A percentile compares a stretch with the other conserved stretches of the same genome.
Evolutionary conservation across 78 protist genomes (phyloP).

Genomic region (Parvularia atlantis): DNA sequence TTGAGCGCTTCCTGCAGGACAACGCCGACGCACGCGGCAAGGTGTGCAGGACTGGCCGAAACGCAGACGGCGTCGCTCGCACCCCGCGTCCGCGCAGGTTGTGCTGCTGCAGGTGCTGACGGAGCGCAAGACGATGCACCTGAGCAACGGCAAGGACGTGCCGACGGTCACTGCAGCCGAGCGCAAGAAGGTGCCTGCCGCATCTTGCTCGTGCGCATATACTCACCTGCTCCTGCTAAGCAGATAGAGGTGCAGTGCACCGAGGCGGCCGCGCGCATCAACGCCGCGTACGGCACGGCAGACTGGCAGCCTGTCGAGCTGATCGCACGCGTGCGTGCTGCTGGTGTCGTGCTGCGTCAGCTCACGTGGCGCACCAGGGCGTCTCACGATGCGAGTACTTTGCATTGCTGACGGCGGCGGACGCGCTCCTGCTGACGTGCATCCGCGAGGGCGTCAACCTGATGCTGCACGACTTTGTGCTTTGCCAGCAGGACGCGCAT

Average conservation of each 20-base stretch:
- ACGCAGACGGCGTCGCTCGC: no score
- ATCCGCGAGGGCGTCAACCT: constrained; percentile 32
- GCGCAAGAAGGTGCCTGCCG: no score
- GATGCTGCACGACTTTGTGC: constrained; percentile 44
- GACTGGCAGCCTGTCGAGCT: constrained; percentile 62
- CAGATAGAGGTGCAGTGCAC: no score
- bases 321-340: no score
- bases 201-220: no score
- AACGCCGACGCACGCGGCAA: constrained; percentile 30
- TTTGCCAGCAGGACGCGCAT: constrained; percentile 36
- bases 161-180: no score
- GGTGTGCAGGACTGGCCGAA: no score
- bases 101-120: no score
- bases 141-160: constrained; percentile 43
- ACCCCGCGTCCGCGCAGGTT: no score
- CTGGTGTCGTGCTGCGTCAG: constrained; percentile 26
- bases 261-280: constrained; percentile 66
- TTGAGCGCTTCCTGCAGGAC: constrained; percentile 32
- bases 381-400: no score
- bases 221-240: no score
- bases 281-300: constrained; percentile 57
- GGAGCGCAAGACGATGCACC: constrained; percentile 46
- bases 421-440: constrained; percentile 7
- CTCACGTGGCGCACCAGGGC: constrained; percentile 9
- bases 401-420: constrained; percentile 23